Conservation (phyloP, 2,329 filamentous ascomycete genomes). For the Ustilaginoidea virens region DNA sequence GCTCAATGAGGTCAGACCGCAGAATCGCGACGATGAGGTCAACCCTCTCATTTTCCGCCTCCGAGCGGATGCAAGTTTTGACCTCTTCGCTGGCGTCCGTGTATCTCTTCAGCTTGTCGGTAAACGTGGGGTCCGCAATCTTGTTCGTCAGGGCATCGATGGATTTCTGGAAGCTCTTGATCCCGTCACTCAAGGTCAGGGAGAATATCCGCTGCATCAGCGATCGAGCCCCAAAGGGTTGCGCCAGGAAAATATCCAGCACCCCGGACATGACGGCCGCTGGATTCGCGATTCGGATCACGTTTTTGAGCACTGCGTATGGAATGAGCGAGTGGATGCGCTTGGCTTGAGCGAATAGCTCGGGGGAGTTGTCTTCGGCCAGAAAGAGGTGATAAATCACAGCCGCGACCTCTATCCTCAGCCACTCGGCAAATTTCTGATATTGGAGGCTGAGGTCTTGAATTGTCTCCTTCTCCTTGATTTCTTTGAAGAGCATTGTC, state of each 20-base stretch:
- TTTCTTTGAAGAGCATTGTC: slow-evolving; percentile 83
- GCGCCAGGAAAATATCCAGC: slow-evolving; percentile 86
- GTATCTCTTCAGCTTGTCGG: slow-evolving; percentile 69
- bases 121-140: slow-evolving; percentile 67
- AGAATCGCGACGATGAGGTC: slow-evolving; percentile 79
- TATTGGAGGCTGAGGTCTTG: slow-evolving; percentile 86
- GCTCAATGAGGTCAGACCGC: slow-evolving; percentile 60
- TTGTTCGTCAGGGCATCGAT: slow-evolving; percentile 66
- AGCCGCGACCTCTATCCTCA: slow-evolving; percentile 90
- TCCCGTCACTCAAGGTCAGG: slow-evolving; percentile 79
- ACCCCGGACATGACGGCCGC: slow-evolving; percentile 95
- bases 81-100: slow-evolving; percentile 58
- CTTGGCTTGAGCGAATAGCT: slow-evolving; percentile 86
- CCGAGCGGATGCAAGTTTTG: slow-evolving; percentile 58
- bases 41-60: slow-evolving; percentile 57
- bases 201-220: slow-evolving; percentile 91
- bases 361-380: slow-evolving; percentile 94
- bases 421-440: slow-evolving; percentile 95
- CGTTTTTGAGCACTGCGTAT: slow-evolving; percentile 87
- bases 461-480: slow-evolving; percentile 78
- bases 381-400: slow-evolving; percentile 96
- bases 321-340: slow-evolving; percentile 90
- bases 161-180: slow-evolving; percentile 69
- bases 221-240: slow-evolving; percentile 81
- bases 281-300: slow-evolving; percentile 90